Evolutionary conservation across 2,329 filamentous ascomycete genomes (phyloP), one percentile per base, ranked within the genome.

Genomic region (Rhynchosporium graminicola): DNA sequence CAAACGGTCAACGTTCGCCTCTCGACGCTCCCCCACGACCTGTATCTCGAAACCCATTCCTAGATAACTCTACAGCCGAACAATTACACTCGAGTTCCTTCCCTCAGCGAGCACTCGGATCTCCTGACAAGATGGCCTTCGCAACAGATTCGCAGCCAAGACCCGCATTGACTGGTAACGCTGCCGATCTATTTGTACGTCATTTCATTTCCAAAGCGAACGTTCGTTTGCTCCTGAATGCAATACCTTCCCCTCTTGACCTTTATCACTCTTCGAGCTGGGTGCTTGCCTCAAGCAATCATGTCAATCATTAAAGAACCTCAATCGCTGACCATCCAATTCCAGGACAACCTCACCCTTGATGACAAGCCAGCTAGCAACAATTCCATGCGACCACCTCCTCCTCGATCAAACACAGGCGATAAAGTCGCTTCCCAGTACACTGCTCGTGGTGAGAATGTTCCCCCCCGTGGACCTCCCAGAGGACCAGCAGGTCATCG

Each of bases 161-260:
- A 62, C 74, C 77, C 69, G 71, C 74, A 63, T 65, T 74, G 63
- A 76, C 77, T 69, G 78, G 77, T 57, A 81, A 85, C 62, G 84
- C 87, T 55, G 87, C 89, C 68, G 88, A 92, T 66, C 82, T 92
- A 64, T 92, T 92, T 79, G 90, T 92, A 87, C 75, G 90, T 89
- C 63, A 56, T 63, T 60, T 33, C n/a, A 50, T 59, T 62, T 57
- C 57, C 31, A 54, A 20, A 58, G n/a, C 13, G 28, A 58, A 46
- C 57, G 36, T 56, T 57, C 43, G 33, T 61, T n/a, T 57, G 33
- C 73, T 78, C 80, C 26, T 58, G 47, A 40, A 12, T 54, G 29
- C 4, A 20, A 40, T n/a, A 38, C 26, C 12, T 13, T 7, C 20
- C 50, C 50, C 26, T 33, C 50, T n/a, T 20, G 1, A 26, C 36